Evolutionary conservation across 768 basidiomycete genomes (phyloP), one percentile per base, ranked within the genome.

Genomic region (Porpolomopsis calyptriformis): DNA sequence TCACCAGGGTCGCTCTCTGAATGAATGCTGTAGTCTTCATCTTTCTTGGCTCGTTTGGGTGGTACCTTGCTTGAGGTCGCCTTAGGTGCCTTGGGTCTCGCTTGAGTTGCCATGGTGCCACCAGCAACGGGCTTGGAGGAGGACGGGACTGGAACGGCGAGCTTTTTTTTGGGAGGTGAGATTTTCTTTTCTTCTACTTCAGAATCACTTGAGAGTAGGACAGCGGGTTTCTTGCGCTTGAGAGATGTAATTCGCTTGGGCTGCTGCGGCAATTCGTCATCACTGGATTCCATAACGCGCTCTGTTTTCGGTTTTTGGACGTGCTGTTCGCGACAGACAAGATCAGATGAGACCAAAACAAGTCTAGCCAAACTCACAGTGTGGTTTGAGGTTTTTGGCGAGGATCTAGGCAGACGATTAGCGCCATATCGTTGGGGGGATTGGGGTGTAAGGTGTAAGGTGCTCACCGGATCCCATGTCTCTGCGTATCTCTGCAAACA

Each of bases 181-280:
- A 20, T 7, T 9, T 36, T 31, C 29, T n/a, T 24, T 43, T 22
- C 56, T 54, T 27, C 51, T 3, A 64, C 64, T 12, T 68, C 69
- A 12, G 70, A 67, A 19, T 69, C 69, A 24, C 71, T 70, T 10
- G 41, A 43, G 6, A 64, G 43, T 11, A 68, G 37, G 6, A 61
- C 56, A 2, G 57, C 43, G 2, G 51, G 33, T 44, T 63, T 63
- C 53, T 64, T 66, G 20, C 64, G 62, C 43, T 67, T 68, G 29
- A 53, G 40, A 0, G 47, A 44, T 5, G 50, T 33, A 26, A 50
- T 55, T 29, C 50, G 43, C 16, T 23, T 25, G n/a, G n/a, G n/a
- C 9, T 23, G 39, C 4, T 43, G 40, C 7, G 56, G 48, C 16
- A 52, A 55, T 10, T 55, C 59, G 20, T 63, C 62, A 31, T 53